A percentile compares a stretch with the other conserved stretches of the same genome.
phyloP scores from a whole-genome alignment of 2,329 filamentous ascomycete genomes.

The Neurospora sp. region DNA sequence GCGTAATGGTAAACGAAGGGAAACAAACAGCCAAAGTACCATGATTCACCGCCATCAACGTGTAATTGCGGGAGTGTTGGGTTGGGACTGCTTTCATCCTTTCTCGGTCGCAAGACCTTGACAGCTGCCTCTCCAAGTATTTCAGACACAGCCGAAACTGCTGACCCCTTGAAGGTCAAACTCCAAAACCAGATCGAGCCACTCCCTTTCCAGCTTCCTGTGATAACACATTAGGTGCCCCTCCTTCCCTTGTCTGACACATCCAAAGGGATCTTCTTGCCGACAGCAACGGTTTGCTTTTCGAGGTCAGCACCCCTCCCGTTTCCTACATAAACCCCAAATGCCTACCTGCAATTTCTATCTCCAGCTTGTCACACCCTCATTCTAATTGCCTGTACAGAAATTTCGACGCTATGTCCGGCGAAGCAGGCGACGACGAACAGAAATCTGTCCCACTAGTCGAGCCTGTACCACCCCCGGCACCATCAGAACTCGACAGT shows the following conservation, averaged over 20 bases:
- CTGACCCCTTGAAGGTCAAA: neutral
- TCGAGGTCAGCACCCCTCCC: neutral
- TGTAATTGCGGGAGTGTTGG: neutral
- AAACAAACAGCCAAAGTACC: neutral
- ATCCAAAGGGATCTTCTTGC: neutral
- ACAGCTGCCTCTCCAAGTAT: neutral
- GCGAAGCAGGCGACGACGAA: neutral
- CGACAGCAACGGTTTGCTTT: neutral
- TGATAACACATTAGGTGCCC: neutral
- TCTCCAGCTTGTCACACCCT: neutral
- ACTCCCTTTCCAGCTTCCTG: neutral
- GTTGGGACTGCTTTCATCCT: neutral
- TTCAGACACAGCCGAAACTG: neutral
- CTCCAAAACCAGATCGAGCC: neutral
- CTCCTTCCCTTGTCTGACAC: neutral
- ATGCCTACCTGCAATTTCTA: neutral
- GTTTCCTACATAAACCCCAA: neutral
- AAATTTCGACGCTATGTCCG: neutral
- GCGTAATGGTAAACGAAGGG: neutral
- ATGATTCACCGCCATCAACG: neutral
- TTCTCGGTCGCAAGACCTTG: neutral
- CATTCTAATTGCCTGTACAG: neutral
- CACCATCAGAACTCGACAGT: neutral
- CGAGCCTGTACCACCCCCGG: neutral
- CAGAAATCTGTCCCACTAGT: neutral